Evolutionary conservation across 768 basidiomycete species (phyloP).

Genomic region (Lactarius akahatsu): DNA sequence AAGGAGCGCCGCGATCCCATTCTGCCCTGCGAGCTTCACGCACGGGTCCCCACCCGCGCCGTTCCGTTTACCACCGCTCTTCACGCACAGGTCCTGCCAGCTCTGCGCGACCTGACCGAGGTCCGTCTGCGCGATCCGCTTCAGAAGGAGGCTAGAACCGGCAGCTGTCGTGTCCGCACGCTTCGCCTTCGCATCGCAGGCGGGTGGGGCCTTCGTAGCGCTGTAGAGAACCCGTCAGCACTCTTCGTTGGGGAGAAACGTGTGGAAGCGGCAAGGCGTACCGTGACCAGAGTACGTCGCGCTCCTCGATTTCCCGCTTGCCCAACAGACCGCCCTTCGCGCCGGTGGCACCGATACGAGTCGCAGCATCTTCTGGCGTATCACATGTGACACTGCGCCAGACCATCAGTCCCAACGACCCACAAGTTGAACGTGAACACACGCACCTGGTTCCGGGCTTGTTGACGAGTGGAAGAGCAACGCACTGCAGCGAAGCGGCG

Average conservation of each 20-base stretch:
- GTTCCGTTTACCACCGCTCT: slow-evolving; percentile 40
- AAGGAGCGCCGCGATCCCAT: slow-evolving; percentile 45
- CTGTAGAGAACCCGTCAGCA: background rate
- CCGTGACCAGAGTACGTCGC: background rate
- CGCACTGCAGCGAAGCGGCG: slow-evolving; percentile 24
- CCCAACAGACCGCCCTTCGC: slow-evolving; percentile 17
- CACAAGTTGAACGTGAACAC: too few species aligned
- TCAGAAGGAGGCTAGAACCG: background rate
- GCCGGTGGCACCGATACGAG: slow-evolving; percentile 31
- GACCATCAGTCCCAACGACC: background rate
- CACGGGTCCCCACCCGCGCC: slow-evolving; percentile 40
- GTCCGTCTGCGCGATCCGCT: slow-evolving; percentile 40
- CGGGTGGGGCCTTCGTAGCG: slow-evolving; percentile 10
- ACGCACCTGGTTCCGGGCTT: slow-evolving; percentile 34
- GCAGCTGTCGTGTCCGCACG: slow-evolving; percentile 21
- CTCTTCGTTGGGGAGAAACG: background rate
- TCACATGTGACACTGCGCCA: slow-evolving; percentile 32
- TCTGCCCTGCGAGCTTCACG: slow-evolving; percentile 41
- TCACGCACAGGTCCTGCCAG: slow-evolving; percentile 48
- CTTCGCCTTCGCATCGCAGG: slow-evolving; percentile 20
- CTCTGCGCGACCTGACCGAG: slow-evolving; percentile 40
- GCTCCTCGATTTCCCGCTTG: slow-evolving; percentile 13
- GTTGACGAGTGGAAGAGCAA: slow-evolving; percentile 37
- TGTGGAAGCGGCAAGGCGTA: background rate
- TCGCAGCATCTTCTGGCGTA: slow-evolving; percentile 24